A percentile compares a stretch with the other conserved stretches of the same genome.
phyloP scores from a whole-genome alignment of 148 eudicot species.

The Rhododendron griersonianum region DNA sequence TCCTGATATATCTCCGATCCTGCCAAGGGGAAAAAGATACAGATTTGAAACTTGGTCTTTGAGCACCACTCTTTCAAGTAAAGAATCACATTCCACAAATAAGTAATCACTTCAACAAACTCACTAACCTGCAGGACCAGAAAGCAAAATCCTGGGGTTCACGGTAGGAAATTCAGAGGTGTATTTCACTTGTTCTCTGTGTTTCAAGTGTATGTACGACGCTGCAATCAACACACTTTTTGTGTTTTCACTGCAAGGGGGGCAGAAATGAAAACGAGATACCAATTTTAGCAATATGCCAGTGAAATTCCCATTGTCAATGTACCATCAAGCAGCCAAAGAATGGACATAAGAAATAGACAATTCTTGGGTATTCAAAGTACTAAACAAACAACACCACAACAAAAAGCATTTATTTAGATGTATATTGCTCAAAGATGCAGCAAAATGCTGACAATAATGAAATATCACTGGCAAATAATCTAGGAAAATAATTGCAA shows the following conservation, averaged over 20 bases:
- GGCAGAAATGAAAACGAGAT: not conserved
- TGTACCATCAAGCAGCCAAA: slow-evolving; percentile 2
- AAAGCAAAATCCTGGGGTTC: slow-evolving; percentile 87
- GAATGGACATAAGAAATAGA: not conserved
- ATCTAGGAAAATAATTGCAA: not conserved
- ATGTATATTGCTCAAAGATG: not conserved
- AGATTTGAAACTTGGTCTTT: slow-evolving; percentile 1
- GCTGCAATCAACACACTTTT: slow-evolving; percentile 86
- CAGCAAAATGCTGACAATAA: not conserved
- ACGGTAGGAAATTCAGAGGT: slow-evolving; percentile 74
- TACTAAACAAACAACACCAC: not conserved
- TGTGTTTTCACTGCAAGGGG: slow-evolving; percentile 76
- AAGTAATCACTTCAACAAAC: not conserved
- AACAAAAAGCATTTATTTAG: not conserved
- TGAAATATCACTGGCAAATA: not conserved
- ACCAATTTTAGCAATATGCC: not conserved
- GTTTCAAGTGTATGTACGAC: slow-evolving; percentile 81
- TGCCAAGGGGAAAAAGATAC: slow-evolving; percentile 23
- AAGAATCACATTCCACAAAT: not conserved
- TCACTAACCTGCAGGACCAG: slow-evolving; percentile 86
- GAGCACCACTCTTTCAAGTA: not conserved
- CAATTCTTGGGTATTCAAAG: not conserved
- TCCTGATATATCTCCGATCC: slow-evolving; percentile 98
- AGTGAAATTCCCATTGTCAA: not conserved
- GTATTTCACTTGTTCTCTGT: slow-evolving; percentile 72